Base-by-base conservation (phyloP, 1,139 yeast species). In the Starmera stellimalicola region DNA sequence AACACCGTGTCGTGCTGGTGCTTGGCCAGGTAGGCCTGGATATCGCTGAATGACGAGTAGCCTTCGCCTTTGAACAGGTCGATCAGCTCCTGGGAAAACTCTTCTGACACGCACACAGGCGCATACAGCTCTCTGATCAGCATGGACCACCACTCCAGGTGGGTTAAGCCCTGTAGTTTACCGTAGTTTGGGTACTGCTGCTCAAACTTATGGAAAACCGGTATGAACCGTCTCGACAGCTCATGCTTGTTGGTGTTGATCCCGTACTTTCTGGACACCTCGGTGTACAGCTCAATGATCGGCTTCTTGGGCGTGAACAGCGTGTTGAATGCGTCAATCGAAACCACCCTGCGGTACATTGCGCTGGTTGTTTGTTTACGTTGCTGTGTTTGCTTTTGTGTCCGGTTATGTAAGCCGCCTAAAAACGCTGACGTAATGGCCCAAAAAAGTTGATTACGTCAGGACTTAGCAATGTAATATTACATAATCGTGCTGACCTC, bases 241-340 rank as follows among this genome's bases (percentile, higher is more conserved):
- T 40, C 42, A 3, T 42, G 36, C 2, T 67, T 62, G 3, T 65
- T 54, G 23, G 61, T 60, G 1, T 51, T 36, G 6, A 73, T 43
- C 1, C 77, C 77, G 50, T 64, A 64, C 12, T 53, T 49, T 2
- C 42, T 30, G 1, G 73, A 73, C 5, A 75, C 63, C 4, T 58
- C 54, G 32, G 65, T 60, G 47, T 79, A 79, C 40, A 71, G 78
- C 24, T 59, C 55, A 27, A 69, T 54, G 0, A 78, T 68, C 0
- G 81, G 72, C 16, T 54, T 55, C n/a, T 58, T 60, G 2, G 85
- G 81, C 0, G 69, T 58, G 48, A 76, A 77, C 8, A 79, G 52
- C 0, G 87, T 78, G 29, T 75, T 77, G 54, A 76, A 78, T 0
- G 77, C 79, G 54, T 79, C 88, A 39, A 79, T 67, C 1, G 85